phyloP scores from a whole-genome alignment of 257 asterid genomes.

The Fraxinus pennsylvanica region DNA sequence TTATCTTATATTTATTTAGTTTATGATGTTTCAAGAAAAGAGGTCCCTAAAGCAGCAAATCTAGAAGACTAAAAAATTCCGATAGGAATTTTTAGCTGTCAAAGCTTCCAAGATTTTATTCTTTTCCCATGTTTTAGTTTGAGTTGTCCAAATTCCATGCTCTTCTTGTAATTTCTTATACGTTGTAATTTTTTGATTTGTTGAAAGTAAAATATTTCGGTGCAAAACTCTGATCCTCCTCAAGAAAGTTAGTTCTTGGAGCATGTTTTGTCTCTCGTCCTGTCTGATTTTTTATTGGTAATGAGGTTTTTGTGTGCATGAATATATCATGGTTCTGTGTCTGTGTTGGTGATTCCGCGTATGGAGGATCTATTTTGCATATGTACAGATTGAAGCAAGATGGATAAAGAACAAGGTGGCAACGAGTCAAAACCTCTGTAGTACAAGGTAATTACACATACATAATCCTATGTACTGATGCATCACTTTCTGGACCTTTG shows the following conservation, averaged over 20 bases:
- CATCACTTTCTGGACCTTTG: not conserved
- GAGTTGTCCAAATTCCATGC: not conserved
- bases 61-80: not conserved
- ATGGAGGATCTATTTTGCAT: too few relatives aligned
- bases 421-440: conserved; percentile 45
- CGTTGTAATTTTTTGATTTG: not conserved
- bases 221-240: too few relatives aligned
- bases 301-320: too few relatives aligned
- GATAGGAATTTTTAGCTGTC: not conserved
- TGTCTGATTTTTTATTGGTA: too few relatives aligned
- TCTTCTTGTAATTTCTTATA: not conserved
- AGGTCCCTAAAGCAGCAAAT: not conserved
- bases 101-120: not conserved
- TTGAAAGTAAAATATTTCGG: not conserved
- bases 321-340: too few relatives aligned
- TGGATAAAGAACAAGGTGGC: conserved; percentile 44
- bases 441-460: conserved; percentile 35
- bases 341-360: too few relatives aligned
- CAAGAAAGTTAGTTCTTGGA: too few relatives aligned
- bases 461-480: not conserved
- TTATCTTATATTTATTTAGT: not conserved
- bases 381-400: conserved; percentile 11
- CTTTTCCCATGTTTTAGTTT: not conserved
- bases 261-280: too few relatives aligned
- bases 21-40: not conserved